Base-by-base conservation (phyloP, 78 protist genomes). In the Anaeramoeba flamelloides region DNA sequence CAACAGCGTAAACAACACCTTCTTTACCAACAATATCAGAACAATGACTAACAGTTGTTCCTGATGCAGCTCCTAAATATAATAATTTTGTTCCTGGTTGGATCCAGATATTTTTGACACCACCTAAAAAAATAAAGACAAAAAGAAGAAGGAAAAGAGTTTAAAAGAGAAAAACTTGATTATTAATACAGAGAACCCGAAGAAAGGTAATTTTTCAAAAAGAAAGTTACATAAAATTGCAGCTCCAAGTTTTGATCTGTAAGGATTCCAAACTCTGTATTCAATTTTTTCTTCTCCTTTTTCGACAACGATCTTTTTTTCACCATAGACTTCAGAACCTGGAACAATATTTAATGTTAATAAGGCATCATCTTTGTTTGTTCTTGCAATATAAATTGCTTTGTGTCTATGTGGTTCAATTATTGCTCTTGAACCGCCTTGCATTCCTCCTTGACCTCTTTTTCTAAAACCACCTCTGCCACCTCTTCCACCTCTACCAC, bases 201-300 rank as follows among this genome's bases (percentile, higher is more conserved):
- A n/a, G n/a, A n/a, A n/a, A n/a, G n/a, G n/a, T n/a, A n/a, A n/a
- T n/a, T n/a, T n/a, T n/a, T n/a, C n/a, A n/a, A n/a, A n/a, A n/a
- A n/a, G n/a, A n/a, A n/a, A n/a, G n/a, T n/a, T n/a, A n/a, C n/a
- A n/a, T n/a, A n/a, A 82, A 39, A 96, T 77, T 41, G 98, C 98
- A 1, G 99, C 96, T 75, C 95, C 99, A 32, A 98, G 78, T 94
- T 98, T 98, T n/a, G 98, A 93, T 39, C 99, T 86, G 98, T 92
- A 97, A 30, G 99, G 99, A 82, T 97, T 96, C 99, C 99, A 98
- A 33, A 96, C 92, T 65, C 99, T 92, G 93, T 98, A 98, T 90
- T 98, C 99, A 77, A 87, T 86, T 92, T 97, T 94, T 39, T 81
- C 90, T 12, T 79, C 92, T 3, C 12, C 87, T 2, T 69, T 84